Evolutionary conservation across 805 yeast species (phyloP), one percentile per base, ranked within the genome.

Genomic region (Diddensiella santjacobensis): DNA sequence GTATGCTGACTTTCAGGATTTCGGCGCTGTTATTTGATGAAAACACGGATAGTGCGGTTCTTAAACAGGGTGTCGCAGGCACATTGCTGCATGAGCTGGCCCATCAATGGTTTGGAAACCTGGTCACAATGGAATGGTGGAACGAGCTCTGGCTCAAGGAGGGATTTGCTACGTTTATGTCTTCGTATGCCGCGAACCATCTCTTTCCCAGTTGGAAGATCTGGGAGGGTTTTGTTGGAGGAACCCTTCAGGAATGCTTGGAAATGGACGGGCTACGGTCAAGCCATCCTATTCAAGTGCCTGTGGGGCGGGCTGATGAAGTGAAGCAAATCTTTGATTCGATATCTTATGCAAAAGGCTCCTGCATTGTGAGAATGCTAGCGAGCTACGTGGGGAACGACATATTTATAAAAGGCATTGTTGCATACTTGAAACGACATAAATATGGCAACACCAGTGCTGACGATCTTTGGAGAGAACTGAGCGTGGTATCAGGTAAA

Each of bases 81-180:
- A 93, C 86, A 29, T 84, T 87, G 23, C 81, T 83, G 50, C 96
- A 87, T 68, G 96, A 87, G 67, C 71, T 87, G 49, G 95, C 95
- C 8, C 96, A 87, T 67, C 93, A 87, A 63, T 87, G 95, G 95
- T 87, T 87, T 60, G 95, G 96, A 48, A 83, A 87, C 66, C 75
- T 84, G 58, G 91, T 86, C 52, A 87, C 95, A 41, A 87, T 87
- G 95, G 80, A 84, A 59, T 87, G 95, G 93, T 87, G 96, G 96
- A 87, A 87, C 58, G 93, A 84, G 58, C 73, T 87, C 56, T 87
- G 95, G 95, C 77, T 87, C 52, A 87, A 87, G 62, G 95, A 87
- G 68, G 93, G 95, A 11, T 87, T 87, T 68, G 96, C 95, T 15
- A 87, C 95, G 22, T 87, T 87, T 82, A 84, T 84, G 62, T 86